These are phyloP conservation scores for Yamadazyma spencermartinsiae DNA, from an alignment of 1,139 yeast species.

Conservation along the genomic window DNA sequence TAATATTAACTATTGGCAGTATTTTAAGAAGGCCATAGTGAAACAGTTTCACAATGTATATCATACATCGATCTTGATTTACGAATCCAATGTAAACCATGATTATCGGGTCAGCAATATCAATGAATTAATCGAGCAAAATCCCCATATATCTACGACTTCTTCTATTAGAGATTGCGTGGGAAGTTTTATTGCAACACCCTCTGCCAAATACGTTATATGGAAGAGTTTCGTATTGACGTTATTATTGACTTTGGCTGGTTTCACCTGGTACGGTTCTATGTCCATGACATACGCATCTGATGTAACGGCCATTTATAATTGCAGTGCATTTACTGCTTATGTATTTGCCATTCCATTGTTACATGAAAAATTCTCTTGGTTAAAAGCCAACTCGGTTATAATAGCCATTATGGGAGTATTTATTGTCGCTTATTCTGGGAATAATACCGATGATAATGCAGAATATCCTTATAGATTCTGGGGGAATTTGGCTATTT, in stretches of 20 bases:
- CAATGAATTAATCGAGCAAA: constrained; percentile 36
- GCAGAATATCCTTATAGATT: constrained; percentile 58
- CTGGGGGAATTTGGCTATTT: constrained; percentile 71
- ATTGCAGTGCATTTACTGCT: constrained; percentile 87
- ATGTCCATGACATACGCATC: constrained; percentile 80
- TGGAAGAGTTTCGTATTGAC: constrained; percentile 48
- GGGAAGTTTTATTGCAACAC: constrained; percentile 37
- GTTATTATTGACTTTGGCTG: constrained; percentile 69
- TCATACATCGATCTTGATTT: constrained; percentile 52
- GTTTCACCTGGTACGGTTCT: constrained; percentile 84
- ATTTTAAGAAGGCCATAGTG: constrained; percentile 43
- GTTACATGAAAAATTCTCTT: constrained; percentile 62
- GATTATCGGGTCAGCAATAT: constrained; percentile 38
- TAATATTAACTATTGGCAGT: constrained; percentile 22
- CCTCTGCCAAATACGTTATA: constrained; percentile 51
- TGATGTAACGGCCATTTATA: constrained; percentile 87
- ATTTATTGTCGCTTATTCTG: constrained; percentile 75
- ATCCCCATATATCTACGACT: constrained; percentile 43
- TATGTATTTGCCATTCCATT: constrained; percentile 81
- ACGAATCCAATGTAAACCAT: constrained; percentile 39
- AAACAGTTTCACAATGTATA: constrained; percentile 52
- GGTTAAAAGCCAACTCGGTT: constrained; percentile 70
- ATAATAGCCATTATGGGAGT: constrained; percentile 74
- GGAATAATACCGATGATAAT: constrained; percentile 30
- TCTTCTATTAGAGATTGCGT: constrained; percentile 39